Base-by-base conservation (phyloP, 2,329 filamentous ascomycete species). In the Plectosphaerella sp. region DNA sequence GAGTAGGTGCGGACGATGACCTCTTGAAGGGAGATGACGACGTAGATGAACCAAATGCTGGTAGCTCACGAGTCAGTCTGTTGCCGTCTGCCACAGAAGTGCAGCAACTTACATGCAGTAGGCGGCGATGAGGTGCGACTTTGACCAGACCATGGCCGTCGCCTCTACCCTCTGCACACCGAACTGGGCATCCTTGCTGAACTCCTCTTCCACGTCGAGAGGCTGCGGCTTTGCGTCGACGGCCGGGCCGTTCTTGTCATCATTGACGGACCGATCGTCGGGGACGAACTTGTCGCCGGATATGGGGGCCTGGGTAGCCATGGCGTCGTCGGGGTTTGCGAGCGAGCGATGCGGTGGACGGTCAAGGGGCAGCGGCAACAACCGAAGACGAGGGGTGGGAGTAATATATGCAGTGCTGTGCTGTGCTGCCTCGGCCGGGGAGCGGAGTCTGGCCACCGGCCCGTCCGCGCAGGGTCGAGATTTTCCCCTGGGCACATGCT, bases 81-180 rank as follows among this genome's bases (percentile, higher is more conserved):
- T 9, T 7, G 28, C 18, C n/a, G 11, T 11, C 18, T 37, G n/a
- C 16, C 25, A 52, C 52, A 6, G 36, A 51, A 37, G 20, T 43
- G 25, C 24, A 22, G 15, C 14, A 16, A 66, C 73, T 61, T 62
- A 77, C 75, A 74, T 61, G 37, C 62, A 47, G 53, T 78, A 78
- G 37, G 75, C 72, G 1, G 64, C 18, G n/a, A 72, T 67, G 14
- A 78, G 64, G 48, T 74, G 64, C 33, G 58, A 58, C 45, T 53
- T 69, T 1, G 68, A 64, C 73, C 74, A 76, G 36, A 73, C 71
- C 43, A 70, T 72, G 25, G 76, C 72, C 9, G 71, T 69, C 14
- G 75, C 76, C 59, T 78, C 72, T n/a, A 78, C 70, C 49, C 72
- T 72, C 52, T 72, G 69, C 16, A 79, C 74, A 62, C 76, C 76